Percentiles rank a stretch among this genome's conserved stretches.
Evolutionary conservation across 2,329 filamentous ascomycete species (phyloP).

Genomic region (Talaromyces sp.): DNA sequence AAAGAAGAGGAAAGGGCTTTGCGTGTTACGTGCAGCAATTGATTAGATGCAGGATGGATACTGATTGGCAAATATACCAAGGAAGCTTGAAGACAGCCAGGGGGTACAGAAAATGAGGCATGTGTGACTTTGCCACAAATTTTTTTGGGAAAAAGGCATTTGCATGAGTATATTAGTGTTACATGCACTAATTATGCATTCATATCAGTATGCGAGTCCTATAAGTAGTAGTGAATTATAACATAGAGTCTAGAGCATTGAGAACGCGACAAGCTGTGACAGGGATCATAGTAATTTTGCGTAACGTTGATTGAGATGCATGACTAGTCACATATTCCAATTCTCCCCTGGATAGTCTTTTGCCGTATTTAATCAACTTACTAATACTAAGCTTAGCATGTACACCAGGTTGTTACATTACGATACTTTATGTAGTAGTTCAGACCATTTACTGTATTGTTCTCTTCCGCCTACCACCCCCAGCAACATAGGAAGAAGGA

Average conservation of each 20-base stretch:
- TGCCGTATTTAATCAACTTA: conserved; percentile 10
- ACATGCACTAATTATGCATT: conserved; percentile 15
- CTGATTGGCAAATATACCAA: conserved; percentile 6
- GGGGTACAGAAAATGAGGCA: conserved; percentile 3
- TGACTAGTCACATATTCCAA: background rate
- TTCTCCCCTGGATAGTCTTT: background rate
- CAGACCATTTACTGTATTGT: conserved; percentile 3
- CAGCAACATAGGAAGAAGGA: background rate
- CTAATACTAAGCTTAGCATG: conserved; percentile 9
- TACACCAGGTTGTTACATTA: conserved; percentile 10
- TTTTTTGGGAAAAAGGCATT: conserved; percentile 5
- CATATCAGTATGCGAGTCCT: background rate
- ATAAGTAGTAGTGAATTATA: too few species aligned
- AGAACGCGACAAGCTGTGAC: background rate
- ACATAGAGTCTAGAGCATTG: too few species aligned
- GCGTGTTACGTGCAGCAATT: background rate
- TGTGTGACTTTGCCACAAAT: conserved; percentile 8
- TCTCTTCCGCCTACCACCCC: conserved; percentile 4
- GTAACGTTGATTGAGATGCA: background rate
- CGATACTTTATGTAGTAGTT: conserved; percentile 3
- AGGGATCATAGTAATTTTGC: conserved; percentile 3
- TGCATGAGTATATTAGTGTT: conserved; percentile 8
- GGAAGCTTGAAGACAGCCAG: background rate
- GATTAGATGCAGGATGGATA: conserved; percentile 6
- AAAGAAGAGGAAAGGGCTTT: background rate